phyloP scores from a whole-genome alignment of 1,139 yeast species.

The Taphrina flavorubra region DNA sequence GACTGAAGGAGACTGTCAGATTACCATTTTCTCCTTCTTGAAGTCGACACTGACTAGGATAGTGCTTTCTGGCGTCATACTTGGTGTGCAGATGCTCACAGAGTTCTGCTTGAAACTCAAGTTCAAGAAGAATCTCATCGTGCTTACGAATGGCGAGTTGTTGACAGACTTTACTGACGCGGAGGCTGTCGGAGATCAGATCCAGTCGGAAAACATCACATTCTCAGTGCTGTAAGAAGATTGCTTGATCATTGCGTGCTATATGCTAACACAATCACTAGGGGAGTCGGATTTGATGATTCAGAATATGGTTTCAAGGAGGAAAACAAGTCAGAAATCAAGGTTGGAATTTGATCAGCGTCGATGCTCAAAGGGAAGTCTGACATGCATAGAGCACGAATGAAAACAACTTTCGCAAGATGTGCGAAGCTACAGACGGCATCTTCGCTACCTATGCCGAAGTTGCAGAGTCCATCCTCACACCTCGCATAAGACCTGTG shows the following conservation, averaged over 20 bases:
- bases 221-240: slow-evolving; percentile 47
- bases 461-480: slow-evolving; percentile 34
- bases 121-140: slow-evolving; percentile 54
- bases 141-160: slow-evolving; percentile 57
- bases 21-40: no score
- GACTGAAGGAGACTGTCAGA: slow-evolving; percentile 49
- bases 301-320: slow-evolving; percentile 48
- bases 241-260: not conserved
- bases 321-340: slow-evolving; percentile 48
- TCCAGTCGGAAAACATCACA: slow-evolving; percentile 46
- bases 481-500: slow-evolving; percentile 43
- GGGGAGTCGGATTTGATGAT: slow-evolving; percentile 53
- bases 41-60: slow-evolving; percentile 39
- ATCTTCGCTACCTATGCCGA: slow-evolving; percentile 49
- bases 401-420: slow-evolving; percentile 40
- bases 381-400: slow-evolving; percentile 9
- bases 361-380: no score
- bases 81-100: slow-evolving; percentile 51
- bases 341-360: slow-evolving; percentile 37
- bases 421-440: slow-evolving; percentile 48
- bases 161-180: slow-evolving; percentile 44
- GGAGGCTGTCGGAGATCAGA: slow-evolving; percentile 43
- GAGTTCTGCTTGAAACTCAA: slow-evolving; percentile 52
- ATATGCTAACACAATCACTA: not conserved
- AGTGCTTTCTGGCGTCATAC: slow-evolving; percentile 50